Conservation (phyloP, 2,329 filamentous ascomycete species). For the Metarhizium brunneum region DNA sequence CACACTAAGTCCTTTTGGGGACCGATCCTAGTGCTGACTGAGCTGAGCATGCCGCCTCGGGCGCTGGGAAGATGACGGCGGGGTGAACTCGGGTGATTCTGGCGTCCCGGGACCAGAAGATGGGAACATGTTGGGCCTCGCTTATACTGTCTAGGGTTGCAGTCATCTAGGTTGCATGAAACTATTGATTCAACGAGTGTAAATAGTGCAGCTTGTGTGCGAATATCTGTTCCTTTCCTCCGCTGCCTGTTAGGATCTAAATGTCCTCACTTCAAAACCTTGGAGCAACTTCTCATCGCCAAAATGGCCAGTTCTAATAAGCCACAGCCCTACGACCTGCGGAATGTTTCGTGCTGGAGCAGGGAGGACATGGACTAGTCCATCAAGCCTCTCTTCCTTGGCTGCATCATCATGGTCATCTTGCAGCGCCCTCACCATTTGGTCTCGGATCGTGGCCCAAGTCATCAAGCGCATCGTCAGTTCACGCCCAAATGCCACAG, state of each 20-base stretch:
- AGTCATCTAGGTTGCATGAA: too few species aligned
- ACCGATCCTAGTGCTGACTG: background rate
- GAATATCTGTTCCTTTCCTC: background rate
- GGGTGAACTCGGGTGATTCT: too few species aligned
- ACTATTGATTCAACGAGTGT: too few species aligned
- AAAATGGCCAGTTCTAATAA: background rate
- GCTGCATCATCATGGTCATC: background rate
- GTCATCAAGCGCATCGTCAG: conserved; percentile 1
- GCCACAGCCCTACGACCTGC: conserved; percentile 6
- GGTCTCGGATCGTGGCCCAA: conserved; percentile 9
- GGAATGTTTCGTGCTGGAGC: background rate
- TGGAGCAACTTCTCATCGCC: background rate
- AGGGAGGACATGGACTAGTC: background rate
- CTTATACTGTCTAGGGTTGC: too few species aligned
- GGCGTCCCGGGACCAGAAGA: too few species aligned
- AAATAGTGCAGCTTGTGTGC: too few species aligned
- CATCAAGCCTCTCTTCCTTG: background rate
- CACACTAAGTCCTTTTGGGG: background rate
- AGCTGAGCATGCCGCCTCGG: background rate
- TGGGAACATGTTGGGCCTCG: too few species aligned
- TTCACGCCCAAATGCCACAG: background rate
- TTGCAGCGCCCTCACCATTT: conserved; percentile 11
- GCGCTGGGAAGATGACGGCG: background rate
- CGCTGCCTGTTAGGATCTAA: background rate
- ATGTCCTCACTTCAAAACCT: background rate